These are phyloP conservation scores for Teratosphaeria viscida DNA, from an alignment of 2,329 filamentous ascomycete species.

Conservation along the genomic window DNA sequence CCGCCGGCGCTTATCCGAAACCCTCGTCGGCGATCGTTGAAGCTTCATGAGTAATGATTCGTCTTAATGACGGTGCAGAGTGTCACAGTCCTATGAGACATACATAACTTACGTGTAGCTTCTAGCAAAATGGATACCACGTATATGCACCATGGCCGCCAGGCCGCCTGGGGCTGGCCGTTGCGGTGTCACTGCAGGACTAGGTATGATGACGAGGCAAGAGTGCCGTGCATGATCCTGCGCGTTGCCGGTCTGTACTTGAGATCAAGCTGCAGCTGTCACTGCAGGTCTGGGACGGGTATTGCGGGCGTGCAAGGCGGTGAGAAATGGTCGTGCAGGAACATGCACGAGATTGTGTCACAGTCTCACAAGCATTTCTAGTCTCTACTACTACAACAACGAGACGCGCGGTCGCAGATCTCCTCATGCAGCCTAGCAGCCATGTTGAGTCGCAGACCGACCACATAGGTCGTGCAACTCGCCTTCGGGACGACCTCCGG, in stretches of 20 bases:
- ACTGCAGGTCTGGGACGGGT: neutral
- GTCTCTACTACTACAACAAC: too few relatives aligned
- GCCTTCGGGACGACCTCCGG: neutral
- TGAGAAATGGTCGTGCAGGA: neutral
- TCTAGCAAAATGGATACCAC: neutral
- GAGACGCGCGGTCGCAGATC: too few relatives aligned
- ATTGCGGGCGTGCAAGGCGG: neutral
- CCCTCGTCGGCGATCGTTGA: neutral
- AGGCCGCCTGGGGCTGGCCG: neutral
- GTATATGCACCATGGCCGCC: neutral
- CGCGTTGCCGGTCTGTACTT: neutral
- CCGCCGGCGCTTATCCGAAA: neutral
- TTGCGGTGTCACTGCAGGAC: neutral
- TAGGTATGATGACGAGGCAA: neutral
- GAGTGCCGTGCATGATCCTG: neutral
- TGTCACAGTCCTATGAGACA: neutral
- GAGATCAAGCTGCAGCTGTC: neutral
- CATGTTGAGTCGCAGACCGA: neutral
- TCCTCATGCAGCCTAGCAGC: neutral
- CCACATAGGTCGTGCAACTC: neutral
- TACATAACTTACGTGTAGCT: too few relatives aligned
- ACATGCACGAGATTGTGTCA: neutral
- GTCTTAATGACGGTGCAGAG: neutral
- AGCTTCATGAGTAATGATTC: neutral
- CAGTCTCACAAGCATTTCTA: neutral